Percentiles rank a stretch among this genome's conserved stretches.
phyloP scores from a whole-genome alignment of 768 basidiomycete species.

The Collybia sp. region DNA sequence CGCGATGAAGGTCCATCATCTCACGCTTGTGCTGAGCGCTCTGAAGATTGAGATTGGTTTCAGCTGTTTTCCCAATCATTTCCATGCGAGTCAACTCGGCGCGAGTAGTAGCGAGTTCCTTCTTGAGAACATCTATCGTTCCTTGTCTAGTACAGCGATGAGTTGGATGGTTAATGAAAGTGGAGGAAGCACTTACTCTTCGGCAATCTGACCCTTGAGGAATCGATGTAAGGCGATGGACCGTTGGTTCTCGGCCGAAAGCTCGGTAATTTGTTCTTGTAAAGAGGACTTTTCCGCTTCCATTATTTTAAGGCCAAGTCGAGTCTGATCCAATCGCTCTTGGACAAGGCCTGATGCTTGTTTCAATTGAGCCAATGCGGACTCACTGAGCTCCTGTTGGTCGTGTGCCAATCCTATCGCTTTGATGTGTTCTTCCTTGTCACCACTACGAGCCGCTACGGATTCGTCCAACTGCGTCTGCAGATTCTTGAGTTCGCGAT shows the following conservation, averaged over 20 bases:
- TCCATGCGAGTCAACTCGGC: constrained; percentile 47
- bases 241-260: constrained; percentile 66
- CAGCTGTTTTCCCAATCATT: constrained; percentile 54
- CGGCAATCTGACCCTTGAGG: constrained; percentile 59
- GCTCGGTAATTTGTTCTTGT: constrained; percentile 50
- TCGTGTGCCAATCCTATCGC: constrained; percentile 24
- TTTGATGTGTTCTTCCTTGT: constrained; percentile 24
- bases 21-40: constrained; percentile 65
- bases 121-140: constrained; percentile 31
- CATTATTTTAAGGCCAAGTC: constrained; percentile 25
- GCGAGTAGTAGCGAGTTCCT: constrained; percentile 35
- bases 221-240: constrained; percentile 55
- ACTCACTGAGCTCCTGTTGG: constrained; percentile 12
- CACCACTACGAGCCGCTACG: constrained; percentile 16
- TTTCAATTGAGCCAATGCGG: constrained; percentile 27
- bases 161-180: constrained; percentile 3
- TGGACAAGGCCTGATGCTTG: constrained; percentile 29
- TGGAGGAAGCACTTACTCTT: constrained; percentile 38
- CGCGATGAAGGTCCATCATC: constrained; percentile 50
- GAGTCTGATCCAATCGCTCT: constrained; percentile 36
- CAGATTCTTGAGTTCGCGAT: constrained; percentile 23
- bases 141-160: constrained; percentile 36
- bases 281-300: constrained; percentile 48
- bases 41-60: constrained; percentile 63
- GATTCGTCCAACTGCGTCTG: no score